A percentile compares a stretch with the other conserved stretches of the same genome.
Conservation (phyloP, 1,139 yeast species). For the Williopsis jadinii region DNA sequence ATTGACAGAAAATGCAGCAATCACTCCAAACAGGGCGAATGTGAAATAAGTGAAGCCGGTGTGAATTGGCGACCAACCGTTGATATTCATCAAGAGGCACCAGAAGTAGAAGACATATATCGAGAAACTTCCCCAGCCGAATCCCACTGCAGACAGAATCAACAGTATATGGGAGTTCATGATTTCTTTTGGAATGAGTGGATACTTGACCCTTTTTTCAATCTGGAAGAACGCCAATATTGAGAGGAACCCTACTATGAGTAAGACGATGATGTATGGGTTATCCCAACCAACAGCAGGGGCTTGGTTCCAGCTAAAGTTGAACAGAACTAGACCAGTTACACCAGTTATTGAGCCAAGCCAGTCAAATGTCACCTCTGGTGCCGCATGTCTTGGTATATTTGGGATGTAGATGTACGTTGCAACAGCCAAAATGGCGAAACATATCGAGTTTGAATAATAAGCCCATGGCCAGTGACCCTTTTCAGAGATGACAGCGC, state of each 20-base stretch:
- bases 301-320: slow-evolving; percentile 50
- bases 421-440: slow-evolving; percentile 26
- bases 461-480: slow-evolving; percentile 50
- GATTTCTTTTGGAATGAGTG: slow-evolving; percentile 41
- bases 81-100: slow-evolving; percentile 35
- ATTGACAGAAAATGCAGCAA: slow-evolving; percentile 41
- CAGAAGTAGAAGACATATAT: slow-evolving; percentile 37
- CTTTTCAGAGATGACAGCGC: slow-evolving; percentile 38
- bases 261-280: slow-evolving; percentile 38
- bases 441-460: slow-evolving; percentile 36
- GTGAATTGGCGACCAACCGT: slow-evolving; percentile 37
- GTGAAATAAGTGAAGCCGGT: slow-evolving; percentile 41
- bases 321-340: slow-evolving; percentile 39
- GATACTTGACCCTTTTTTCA: slow-evolving; percentile 28
- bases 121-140: slow-evolving; percentile 59
- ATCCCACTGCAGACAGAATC: slow-evolving; percentile 27
- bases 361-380: slow-evolving; percentile 31
- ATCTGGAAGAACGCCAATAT: slow-evolving; percentile 25
- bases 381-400: slow-evolving; percentile 12
- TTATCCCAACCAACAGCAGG: slow-evolving; percentile 44
- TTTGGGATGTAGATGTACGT: slow-evolving; percentile 33
- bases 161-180: slow-evolving; percentile 29
- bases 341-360: slow-evolving; percentile 42
- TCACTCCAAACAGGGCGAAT: slow-evolving; percentile 37
- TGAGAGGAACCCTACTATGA: slow-evolving; percentile 35